Conservation (phyloP, 106 monocot species). For the Dactylorhiza incarnata region DNA sequence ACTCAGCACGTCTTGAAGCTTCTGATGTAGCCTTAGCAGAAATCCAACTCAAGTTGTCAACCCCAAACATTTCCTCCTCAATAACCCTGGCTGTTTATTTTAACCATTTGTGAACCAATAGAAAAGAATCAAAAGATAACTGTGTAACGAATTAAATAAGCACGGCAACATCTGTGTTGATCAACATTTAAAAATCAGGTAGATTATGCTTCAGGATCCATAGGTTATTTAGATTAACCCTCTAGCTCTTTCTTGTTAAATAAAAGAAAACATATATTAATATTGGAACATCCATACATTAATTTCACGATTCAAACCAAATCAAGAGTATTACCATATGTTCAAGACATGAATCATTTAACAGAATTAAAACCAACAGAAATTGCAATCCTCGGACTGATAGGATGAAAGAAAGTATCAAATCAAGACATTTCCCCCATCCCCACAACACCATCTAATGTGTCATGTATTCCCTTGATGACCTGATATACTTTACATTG, state of each 20-base stretch:
- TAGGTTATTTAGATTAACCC: background rate
- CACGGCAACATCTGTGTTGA: background rate
- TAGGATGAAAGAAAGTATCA: background rate
- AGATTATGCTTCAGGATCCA: background rate
- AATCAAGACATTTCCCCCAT: background rate
- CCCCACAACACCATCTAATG: background rate
- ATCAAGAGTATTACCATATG: background rate
- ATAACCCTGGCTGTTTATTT: slow-evolving; percentile 65
- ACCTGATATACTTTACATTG: background rate
- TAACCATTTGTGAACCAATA: slow-evolving; percentile 5
- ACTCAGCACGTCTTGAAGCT: slow-evolving; percentile 47
- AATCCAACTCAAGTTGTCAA: slow-evolving; percentile 84
- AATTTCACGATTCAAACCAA: background rate
- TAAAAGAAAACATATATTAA: background rate
- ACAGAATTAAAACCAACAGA: background rate
- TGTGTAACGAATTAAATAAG: background rate
- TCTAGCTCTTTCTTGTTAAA: background rate
- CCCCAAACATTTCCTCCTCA: slow-evolving; percentile 85
- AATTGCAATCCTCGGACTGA: background rate
- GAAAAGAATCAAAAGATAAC: background rate
- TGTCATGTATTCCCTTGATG: background rate
- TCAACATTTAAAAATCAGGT: background rate
- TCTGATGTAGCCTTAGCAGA: slow-evolving; percentile 72
- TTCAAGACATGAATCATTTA: background rate
- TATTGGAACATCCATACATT: background rate